phyloP scores from a whole-genome alignment of 2,329 filamentous ascomycete genomes.

The Taxawa tesnikishii region DNA sequence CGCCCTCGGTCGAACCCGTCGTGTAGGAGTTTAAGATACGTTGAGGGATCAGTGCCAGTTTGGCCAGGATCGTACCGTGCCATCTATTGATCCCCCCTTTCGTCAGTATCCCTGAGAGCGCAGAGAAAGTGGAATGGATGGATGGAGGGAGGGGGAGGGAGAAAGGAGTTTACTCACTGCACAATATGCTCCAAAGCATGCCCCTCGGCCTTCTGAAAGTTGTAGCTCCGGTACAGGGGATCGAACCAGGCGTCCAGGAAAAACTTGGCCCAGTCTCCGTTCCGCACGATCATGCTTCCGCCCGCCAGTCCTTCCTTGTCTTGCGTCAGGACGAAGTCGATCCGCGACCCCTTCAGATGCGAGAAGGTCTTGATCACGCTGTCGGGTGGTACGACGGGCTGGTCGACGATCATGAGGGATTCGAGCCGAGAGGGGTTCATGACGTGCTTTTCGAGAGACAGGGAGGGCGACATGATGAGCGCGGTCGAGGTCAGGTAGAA shows the following conservation, averaged over 20 bases:
- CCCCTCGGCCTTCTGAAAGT: constrained; percentile 87
- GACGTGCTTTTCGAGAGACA: constrained; percentile 59
- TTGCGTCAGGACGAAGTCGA: constrained; percentile 75
- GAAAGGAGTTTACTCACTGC: constrained; percentile 20
- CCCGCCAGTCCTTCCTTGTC: constrained; percentile 68
- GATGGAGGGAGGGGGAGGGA: background rate
- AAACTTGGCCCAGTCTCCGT: constrained; percentile 83
- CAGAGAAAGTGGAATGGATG: constrained; percentile 25
- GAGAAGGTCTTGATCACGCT: constrained; percentile 93
- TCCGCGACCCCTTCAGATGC: constrained; percentile 63
- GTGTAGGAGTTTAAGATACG: constrained; percentile 71
- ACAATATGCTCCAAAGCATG: constrained; percentile 65
- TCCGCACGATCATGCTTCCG: constrained; percentile 67
- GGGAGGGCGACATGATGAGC: constrained; percentile 73
- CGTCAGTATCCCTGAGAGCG: background rate
- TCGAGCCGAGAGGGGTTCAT: constrained; percentile 58
- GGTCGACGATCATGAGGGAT: constrained; percentile 69
- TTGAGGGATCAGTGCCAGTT: constrained; percentile 82
- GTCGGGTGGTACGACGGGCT: constrained; percentile 82
- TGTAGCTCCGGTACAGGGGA: constrained; percentile 84
- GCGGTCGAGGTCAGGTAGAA: constrained; percentile 81
- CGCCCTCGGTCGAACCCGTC: constrained; percentile 23
- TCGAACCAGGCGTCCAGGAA: constrained; percentile 95
- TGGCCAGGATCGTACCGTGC: constrained; percentile 91
- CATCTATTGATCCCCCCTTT: constrained; percentile 56